Evolutionary conservation across 257 asterid species (phyloP), one percentile per base, ranked within the genome.

Genomic region (Catharanthus roseus): DNA sequence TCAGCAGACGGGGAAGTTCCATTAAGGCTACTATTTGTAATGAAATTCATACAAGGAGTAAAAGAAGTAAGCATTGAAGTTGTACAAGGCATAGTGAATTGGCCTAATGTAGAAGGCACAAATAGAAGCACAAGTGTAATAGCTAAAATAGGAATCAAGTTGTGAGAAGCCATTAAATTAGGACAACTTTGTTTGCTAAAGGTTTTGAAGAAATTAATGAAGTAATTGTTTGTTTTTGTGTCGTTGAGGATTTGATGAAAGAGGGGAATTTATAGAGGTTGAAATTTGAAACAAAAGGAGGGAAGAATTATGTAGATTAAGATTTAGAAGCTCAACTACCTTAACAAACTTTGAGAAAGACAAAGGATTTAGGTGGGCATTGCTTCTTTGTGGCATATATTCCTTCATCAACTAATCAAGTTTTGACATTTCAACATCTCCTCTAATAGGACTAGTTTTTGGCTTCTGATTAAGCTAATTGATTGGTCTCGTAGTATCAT

Each of bases 61-160:
- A 90, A 87, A 82, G 86, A 81, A 10, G 88, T 85, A 11, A 90
- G 76, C 96, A 87, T 88, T 12, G 97, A 77, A 49, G 86, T 82
- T 3, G 90, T 80, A 85, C 97, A 90, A 1, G 78, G 68, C 36
- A 75, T 50, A 63, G 13, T 78, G 67, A 78, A 34, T 38, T 77
- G 89, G 23, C 79, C 84, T 26, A 70, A 13, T 3, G 71, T n/a
- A n/a, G n/a, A 76, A 47, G 82, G 81, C 9, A 58, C 44, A 49
- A 57, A 33, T 39, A 77, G 68, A 2, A 68, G 29, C 39, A 83
- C 34, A 16, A 60, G 51, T 19, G 83, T 72, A 29, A 69, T 51
- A 0, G 77, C 67, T 2, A 82, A 71, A 65, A 65, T 54, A 1
- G 61, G 50, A 51, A 76, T 1, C 15, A 72, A 61, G 53, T 23